Conservation (phyloP, 805 yeast genomes). For the Monosporozyma aquatica region DNA sequence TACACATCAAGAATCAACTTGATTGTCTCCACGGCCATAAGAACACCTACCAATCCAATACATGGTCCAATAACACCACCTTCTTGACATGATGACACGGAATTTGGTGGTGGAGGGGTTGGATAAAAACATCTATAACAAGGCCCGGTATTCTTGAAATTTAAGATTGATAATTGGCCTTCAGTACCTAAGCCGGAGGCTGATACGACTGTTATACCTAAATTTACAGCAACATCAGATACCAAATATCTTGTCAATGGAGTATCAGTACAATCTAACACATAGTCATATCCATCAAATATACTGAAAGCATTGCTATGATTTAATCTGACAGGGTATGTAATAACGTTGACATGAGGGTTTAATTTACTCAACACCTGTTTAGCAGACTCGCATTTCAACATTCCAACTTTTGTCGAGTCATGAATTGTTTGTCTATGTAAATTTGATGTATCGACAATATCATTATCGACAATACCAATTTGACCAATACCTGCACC, state of each 20-base stretch:
- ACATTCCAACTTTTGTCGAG: conserved; percentile 52
- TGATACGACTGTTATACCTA: conserved; percentile 66
- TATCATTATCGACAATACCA: conserved; percentile 83
- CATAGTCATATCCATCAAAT: conserved; percentile 56
- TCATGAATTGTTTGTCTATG: conserved; percentile 85
- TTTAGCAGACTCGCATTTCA: conserved; percentile 75
- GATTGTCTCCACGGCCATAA: conserved; percentile 83
- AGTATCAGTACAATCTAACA: conserved; percentile 91
- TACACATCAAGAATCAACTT: conserved; percentile 59
- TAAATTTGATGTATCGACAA: conserved; percentile 74
- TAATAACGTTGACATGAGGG: conserved; percentile 50
- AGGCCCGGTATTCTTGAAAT: conserved; percentile 63
- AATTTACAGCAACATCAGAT: conserved; percentile 69
- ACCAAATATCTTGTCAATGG: conserved; percentile 81
- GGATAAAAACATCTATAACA: conserved; percentile 95
- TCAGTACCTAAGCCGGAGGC: conserved; percentile 90
- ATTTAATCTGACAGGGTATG: conserved; percentile 45
- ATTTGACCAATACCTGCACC: conserved; percentile 83
- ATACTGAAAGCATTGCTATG: conserved; percentile 55
- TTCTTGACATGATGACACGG: conserved; percentile 79
- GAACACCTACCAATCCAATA: conserved; percentile 82
- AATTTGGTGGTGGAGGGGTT: conserved; percentile 74
- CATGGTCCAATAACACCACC: conserved; percentile 95
- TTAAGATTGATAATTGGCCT: conserved; percentile 77
- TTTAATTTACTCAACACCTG: conserved; percentile 45